Base-by-base conservation (phyloP, 108 stramenopile species). In the Nitzschia putrida region DNA sequence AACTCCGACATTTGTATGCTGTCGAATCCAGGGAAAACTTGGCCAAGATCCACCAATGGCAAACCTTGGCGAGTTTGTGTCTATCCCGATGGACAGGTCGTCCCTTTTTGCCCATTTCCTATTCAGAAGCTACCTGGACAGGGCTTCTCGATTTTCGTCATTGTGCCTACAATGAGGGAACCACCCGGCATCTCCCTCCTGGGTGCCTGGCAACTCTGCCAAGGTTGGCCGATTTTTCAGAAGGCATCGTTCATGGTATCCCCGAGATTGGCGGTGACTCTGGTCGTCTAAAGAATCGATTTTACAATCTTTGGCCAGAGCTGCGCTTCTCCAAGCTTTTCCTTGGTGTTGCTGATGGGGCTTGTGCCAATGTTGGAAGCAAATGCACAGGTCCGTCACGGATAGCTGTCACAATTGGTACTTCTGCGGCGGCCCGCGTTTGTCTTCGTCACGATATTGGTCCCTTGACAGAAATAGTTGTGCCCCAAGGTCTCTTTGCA, bases 101-200 rank as follows among this genome's bases (percentile, higher is more conserved):
- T 38, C 39, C 40, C 0, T 53, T 68, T 41, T 61, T 87, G 29
- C 86, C 89, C 9, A 82, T 93, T 21, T 89, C 89, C 3, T 91
- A 84, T 76, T 90, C 88, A 23, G 93, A 94, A 74, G 93, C 93
- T 12, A 85, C 83, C 61, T 94, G 93, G 93, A 91, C 90, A 7
- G 93, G 93, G 29, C 65, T 94, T 61, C 44, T 94, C 37, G 80
- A 94, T 59, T 80, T 90, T 74, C 70, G 73, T 20, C 75, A 75
- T 12, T 89, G 89, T 61, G 43, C 57, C 7, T 91, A 86, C 78
- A 82, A 89, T 38, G 67, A 72, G 39, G 59, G 65, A 24, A 73
- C 69, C 8, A 18, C 89, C 14, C 38, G 50, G 8, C 52, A 88
- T 25, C 64, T 90, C 29, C 85, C 85, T 2, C 50, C 69, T 14